Percentiles rank a stretch among this genome's conserved stretches.
phyloP scores from a whole-genome alignment of 352 stramenopile species.

The Pythium sp. region DNA sequence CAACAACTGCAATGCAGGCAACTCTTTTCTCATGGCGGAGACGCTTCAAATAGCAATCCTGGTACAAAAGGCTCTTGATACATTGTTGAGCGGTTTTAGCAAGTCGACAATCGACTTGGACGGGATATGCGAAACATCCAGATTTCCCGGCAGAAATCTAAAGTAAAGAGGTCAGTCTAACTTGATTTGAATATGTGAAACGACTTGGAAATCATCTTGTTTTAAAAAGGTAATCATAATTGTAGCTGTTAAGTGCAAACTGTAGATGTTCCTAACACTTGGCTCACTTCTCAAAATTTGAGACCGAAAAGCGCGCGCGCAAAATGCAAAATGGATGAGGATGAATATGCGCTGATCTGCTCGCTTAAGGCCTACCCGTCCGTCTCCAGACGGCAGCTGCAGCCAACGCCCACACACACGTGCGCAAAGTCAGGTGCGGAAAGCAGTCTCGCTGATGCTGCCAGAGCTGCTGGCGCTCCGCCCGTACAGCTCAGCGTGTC shows the following conservation, averaged over 20 bases:
- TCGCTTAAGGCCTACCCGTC: not conserved
- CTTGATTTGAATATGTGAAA: no score
- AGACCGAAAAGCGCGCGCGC: not conserved
- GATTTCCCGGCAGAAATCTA: not conserved
- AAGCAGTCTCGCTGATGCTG: not conserved
- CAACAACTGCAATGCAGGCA: no score
- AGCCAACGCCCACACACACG: not conserved
- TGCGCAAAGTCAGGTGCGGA: not conserved
- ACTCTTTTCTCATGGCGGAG: no score
- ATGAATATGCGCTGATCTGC: not conserved
- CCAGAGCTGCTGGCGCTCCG: not conserved
- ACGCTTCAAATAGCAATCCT: no score
- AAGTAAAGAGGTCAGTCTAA: not conserved
- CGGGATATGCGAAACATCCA: no score
- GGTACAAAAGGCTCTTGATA: no score
- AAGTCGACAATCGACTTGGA: no score
- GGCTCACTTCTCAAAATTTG: not conserved
- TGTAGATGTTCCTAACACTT: not conserved
- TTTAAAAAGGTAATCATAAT: not conserved
- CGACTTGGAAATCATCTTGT: not conserved
- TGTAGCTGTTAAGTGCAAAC: not conserved
- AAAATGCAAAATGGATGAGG: not conserved
- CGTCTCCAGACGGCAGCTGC: not conserved
- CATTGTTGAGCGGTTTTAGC: no score
- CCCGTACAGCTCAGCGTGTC: not conserved